A percentile compares a stretch with the other conserved stretches of the same genome.
These are phyloP conservation scores for Cenchrus purpureus DNA, from an alignment of 176 grass and related monocot genomes.

Conservation along the genomic window DNA sequence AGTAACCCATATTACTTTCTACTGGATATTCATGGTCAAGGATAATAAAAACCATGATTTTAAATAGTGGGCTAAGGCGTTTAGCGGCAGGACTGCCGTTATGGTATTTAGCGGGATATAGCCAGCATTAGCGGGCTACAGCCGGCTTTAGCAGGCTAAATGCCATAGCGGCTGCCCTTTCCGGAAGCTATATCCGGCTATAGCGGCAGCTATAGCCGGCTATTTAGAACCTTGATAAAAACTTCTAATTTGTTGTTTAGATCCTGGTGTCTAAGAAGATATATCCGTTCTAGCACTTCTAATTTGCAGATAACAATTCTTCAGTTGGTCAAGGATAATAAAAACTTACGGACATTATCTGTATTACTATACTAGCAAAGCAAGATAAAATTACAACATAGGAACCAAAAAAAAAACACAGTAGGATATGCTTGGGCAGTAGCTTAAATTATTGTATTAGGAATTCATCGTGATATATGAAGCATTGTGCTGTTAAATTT, in stretches of 20 bases:
- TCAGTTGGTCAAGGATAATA: background rate
- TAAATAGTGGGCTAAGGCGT: too few relatives aligned
- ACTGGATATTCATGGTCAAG: background rate
- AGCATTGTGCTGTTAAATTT: conserved; percentile 37
- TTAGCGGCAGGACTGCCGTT: too few relatives aligned
- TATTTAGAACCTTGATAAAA: too few relatives aligned
- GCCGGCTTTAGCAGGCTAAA: too few relatives aligned
- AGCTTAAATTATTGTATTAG: conserved; percentile 22
- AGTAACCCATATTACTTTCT: background rate
- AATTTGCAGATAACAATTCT: background rate
- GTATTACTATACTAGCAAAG: conserved; percentile 30
- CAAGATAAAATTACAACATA: conserved; percentile 2
- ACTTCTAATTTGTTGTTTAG: conserved; percentile 15
- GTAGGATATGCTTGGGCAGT: background rate
- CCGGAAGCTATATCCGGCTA: too few relatives aligned
- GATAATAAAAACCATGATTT: too few relatives aligned
- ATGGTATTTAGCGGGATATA: too few relatives aligned
- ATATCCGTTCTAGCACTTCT: conserved; percentile 2
- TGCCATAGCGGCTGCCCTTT: too few relatives aligned
- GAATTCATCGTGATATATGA: conserved; percentile 1
- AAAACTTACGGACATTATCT: background rate
- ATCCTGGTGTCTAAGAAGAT: conserved; percentile 24
- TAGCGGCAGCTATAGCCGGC: too few relatives aligned
- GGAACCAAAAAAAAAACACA: background rate
- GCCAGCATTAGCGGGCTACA: too few relatives aligned